Conservation (phyloP, 2,329 filamentous ascomycete species). For the Knoxdaviesia capensis region DNA sequence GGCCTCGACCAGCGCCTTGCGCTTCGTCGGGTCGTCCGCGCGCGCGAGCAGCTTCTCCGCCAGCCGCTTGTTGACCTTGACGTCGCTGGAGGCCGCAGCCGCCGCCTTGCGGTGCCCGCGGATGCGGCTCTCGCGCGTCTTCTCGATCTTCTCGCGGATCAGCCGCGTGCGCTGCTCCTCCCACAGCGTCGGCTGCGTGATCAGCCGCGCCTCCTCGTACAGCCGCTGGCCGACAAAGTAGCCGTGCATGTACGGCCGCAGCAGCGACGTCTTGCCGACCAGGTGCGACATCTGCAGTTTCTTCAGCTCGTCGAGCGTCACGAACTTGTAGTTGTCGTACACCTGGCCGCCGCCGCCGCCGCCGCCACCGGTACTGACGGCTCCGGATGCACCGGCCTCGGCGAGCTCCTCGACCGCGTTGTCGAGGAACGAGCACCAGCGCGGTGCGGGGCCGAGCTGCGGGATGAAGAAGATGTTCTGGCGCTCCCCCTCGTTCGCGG, state of each 20-base stretch:
- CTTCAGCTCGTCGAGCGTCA: constrained; percentile 71
- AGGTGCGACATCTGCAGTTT: constrained; percentile 74
- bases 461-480: constrained; percentile 93
- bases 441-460: constrained; percentile 77
- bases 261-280: constrained; percentile 70
- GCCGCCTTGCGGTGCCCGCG: constrained; percentile 66
- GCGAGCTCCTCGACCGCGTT: constrained; percentile 98
- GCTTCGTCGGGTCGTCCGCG: constrained; percentile 26
- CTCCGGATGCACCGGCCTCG: constrained; percentile 22
- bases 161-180: constrained; percentile 83
- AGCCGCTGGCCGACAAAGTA: constrained; percentile 92
- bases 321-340: constrained; percentile 98
- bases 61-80: constrained; percentile 81
- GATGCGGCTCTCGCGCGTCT: constrained; percentile 88
- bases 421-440: constrained; percentile 92
- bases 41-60: constrained; percentile 55
- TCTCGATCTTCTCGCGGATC: constrained; percentile 87
- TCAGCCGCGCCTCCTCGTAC: constrained; percentile 85
- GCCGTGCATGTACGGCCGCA: constrained; percentile 96
- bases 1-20: constrained; percentile 31
- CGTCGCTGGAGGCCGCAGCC: constrained; percentile 10
- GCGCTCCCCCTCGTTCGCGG: constrained; percentile 88
- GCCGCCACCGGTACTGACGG: constrained; percentile 1
- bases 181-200: constrained; percentile 84
- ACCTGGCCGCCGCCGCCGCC: constrained; percentile 37